Percentiles rank a stretch among this genome's conserved stretches.
phyloP scores from a whole-genome alignment of 495 filamentous ascomycete genomes.

The Poronia punctata region DNA sequence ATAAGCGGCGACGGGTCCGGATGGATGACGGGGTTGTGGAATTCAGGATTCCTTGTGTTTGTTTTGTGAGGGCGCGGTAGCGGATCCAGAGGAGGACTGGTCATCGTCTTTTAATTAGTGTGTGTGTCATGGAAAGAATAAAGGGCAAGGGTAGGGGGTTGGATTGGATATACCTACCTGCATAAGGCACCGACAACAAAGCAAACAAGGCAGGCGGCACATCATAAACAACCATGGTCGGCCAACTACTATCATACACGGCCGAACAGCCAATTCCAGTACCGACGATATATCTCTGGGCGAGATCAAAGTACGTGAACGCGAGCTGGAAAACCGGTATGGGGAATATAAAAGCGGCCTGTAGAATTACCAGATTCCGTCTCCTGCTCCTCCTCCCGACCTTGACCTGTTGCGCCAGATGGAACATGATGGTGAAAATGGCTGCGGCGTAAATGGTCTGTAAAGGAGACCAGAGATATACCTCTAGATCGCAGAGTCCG shows the following conservation, averaged over 20 bases:
- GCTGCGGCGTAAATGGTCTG: slow-evolving; percentile 57
- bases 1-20: slow-evolving; percentile 67
- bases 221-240: slow-evolving; percentile 55
- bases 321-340: slow-evolving; percentile 59
- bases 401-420: slow-evolving; percentile 66
- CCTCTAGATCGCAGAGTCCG: slow-evolving; percentile 77
- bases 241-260: slow-evolving; percentile 62
- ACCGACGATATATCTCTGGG: slow-evolving; percentile 64
- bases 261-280: slow-evolving; percentile 67
- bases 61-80: slow-evolving; percentile 56
- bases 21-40: slow-evolving; percentile 35
- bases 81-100: slow-evolving; percentile 60
- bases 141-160: slow-evolving; percentile 6
- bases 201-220: slow-evolving; percentile 63
- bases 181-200: slow-evolving; percentile 57
- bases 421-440: slow-evolving; percentile 66
- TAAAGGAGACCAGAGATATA: slow-evolving; percentile 49
- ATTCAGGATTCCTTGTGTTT: slow-evolving; percentile 53
- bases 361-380: slow-evolving; percentile 43
- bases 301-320: slow-evolving; percentile 62
- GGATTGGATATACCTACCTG: slow-evolving; percentile 50
- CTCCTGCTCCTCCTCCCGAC: slow-evolving; percentile 45
- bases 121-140: slow-evolving; percentile 6
- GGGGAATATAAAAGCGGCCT: slow-evolving; percentile 62
- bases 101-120: background rate